These are phyloP conservation scores for Chaetomium olivaceum DNA, from an alignment of 2,329 filamentous ascomycete species.

Conservation along the genomic window DNA sequence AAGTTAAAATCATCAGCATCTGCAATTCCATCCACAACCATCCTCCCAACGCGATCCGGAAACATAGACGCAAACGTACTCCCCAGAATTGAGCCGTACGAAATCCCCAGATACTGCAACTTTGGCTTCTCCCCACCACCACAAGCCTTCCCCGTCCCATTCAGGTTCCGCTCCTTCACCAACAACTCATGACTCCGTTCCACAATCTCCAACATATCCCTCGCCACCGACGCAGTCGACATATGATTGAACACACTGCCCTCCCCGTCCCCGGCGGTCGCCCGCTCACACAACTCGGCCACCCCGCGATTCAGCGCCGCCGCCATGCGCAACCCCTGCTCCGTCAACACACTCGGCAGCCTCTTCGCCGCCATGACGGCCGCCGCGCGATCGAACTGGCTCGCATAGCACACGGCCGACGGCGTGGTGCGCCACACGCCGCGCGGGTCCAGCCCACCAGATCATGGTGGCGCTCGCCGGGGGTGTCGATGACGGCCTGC, in stretches of 20 bases:
- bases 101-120: constrained; percentile 49
- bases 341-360: not conserved
- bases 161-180: not conserved
- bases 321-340: not conserved
- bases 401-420: constrained; percentile 40
- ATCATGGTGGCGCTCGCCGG: constrained; percentile 38
- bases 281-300: constrained; percentile 2
- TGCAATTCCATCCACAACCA: constrained; percentile 49
- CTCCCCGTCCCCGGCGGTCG: not conserved
- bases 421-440: constrained; percentile 44
- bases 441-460: constrained; percentile 51
- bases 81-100: constrained; percentile 49
- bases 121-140: constrained; percentile 19
- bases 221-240: constrained; percentile 30
- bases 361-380: not conserved
- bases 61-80: constrained; percentile 45
- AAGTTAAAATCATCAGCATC: constrained; percentile 40
- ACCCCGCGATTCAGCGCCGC: not conserved
- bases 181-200: constrained; percentile 17
- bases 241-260: constrained; percentile 18
- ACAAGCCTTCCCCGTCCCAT: not conserved
- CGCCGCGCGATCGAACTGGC: not conserved
- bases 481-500: constrained; percentile 39
- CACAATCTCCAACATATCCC: constrained; percentile 33
- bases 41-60: constrained; percentile 39